Base-by-base conservation (phyloP, 1,284 basidiomycete species). In the Cystobasidiaceae sp. region DNA sequence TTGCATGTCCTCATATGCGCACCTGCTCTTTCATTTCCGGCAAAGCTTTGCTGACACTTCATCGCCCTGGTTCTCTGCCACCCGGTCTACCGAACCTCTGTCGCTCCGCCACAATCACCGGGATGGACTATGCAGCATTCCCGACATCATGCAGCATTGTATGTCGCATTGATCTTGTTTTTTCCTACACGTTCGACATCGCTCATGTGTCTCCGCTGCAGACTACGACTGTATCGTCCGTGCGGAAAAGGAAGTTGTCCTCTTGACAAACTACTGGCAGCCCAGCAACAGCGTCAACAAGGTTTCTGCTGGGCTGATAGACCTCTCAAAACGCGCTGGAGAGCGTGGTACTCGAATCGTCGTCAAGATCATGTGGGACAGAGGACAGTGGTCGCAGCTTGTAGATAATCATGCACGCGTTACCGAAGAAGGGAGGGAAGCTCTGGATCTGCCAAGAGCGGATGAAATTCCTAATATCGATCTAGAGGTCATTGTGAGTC, bases 391-490 rank as follows among this genome's bases (percentile, higher is more conserved):
- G n/a, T 51, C 39, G 6, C 78, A 78, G 67, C 71, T 84, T 25
- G 71, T 79, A 68, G 82, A 85, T 67, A 81, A 82, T 49, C 86
- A 86, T 68, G 79, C 83, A 9, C 70, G 77, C 3, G 85, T 86
- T 19, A 73, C 77, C 8, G 79, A 81, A 3, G 73, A 77, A 3
- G 82, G 80, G 49, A 85, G 82, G 79, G 77, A 79, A 6, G 80
- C 79, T 39, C 80, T 88, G 27, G 81, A 83, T 58, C 75, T 88
- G 0, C 86, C 86, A 0, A 74, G 73, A 32, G 76, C 79, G 37
- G 79, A 82, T 13, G 83, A 87, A 55, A 82, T 88, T 37, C 82
- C 82, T 1, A 82, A 85, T 60, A 75, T 88, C 30, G 79, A 84
- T 43, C 77, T 88, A 57, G 82, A 88, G 73, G 82, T 86, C 37